Base-by-base conservation (phyloP, 805 yeast species). In the Zygoascus ofunaensis region DNA sequence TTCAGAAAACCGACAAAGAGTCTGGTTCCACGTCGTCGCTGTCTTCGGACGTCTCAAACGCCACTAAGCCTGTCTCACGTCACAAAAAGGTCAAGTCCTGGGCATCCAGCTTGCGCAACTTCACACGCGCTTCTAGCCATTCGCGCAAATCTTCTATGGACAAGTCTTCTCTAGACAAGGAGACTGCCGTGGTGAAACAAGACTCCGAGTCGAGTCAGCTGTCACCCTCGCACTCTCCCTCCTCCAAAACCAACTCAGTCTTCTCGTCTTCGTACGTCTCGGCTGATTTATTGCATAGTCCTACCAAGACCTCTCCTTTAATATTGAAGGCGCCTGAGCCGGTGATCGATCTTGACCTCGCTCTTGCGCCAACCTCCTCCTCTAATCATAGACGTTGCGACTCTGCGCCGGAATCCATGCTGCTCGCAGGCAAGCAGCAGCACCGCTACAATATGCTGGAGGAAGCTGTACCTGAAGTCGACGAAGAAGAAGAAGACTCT, bases 311-410 rank as follows among this genome's bases (percentile, higher is more conserved):
- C 10, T 18, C 36, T 12, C 26, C 37, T 3, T 14, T 34, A 3
- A 17, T 17, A 3, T 8, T 17, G 22, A 28, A 30, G 14, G 58
- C 45, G 60, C 79, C 80, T 1, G 76, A 74, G 51, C 79, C 80
- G 2, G 63, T 72, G 20, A 77, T 77, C 20, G 80, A 77, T 50
- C 57, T 77, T 39, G 81, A 77, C 49, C 71, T 72, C 23, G 79
- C 78, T 8, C 61, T 72, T 20, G 70, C 66, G 35, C 57, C 68
- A 15, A 60, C 62, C 41, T 65, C 65, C 7, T 46, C 53, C 7
- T 18, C 45, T 20, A 50, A 15, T 24, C 80, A 75, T 55, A 65
- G 77, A 53, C 65, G 80, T 46, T 65, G 78, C 1, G 80, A 75
- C 55, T 71, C 77, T 34, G 80, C 80, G 0, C 79, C 80, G 4